Base-by-base conservation (phyloP, 306 rosid genomes). In the Hippophae tibetana region DNA sequence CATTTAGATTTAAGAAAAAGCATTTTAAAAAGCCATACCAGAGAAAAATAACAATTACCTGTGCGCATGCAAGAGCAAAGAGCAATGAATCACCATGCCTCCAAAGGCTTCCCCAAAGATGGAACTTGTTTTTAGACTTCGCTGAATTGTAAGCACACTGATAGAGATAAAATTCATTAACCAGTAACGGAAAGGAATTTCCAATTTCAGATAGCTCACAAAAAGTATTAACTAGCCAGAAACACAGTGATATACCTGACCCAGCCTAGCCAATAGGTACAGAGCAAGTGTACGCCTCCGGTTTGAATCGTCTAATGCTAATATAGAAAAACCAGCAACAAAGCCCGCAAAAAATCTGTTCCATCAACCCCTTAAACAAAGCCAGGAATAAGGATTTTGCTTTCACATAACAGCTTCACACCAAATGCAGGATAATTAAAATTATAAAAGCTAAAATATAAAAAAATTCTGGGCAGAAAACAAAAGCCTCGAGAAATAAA, bases 91-190 rank as follows among this genome's bases (percentile, higher is more conserved):
- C 98, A 23, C 96, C 98, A 73, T 87, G 98, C 67, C 87, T 81
- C 98, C 95, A 90, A 68, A 83, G 92, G 77, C 96, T 90, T 77
- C 98, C 98, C 98, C 98, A 87, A 53, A 90, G 79, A 80, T 87
- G 96, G 72, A 90, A 90, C 84, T 83, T 83, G 81, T 85, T 73
- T 78, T 87, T 90, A 12, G 95, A 78, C 81, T 90, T 87, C 1
- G 98, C 98, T 54, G 98, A 90, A 78, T 87, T 90, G 77, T 90
- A 87, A 47, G 96, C 89, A 71, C 92, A 90, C 98, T 90, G 74
- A 72, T 26, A 41, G 14, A 58, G 59, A 69, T 53, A 56, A 70
- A 38, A 72, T 66, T 69, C 58, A 60, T 71, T 51, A 82, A 75
- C 56, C 27, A 23, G 27, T 23, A 63, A 43, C 13, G 2, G 38